These are phyloP conservation scores for Citrus australasica DNA, from an alignment of 345 rosid species.

Conservation along the genomic window DNA sequence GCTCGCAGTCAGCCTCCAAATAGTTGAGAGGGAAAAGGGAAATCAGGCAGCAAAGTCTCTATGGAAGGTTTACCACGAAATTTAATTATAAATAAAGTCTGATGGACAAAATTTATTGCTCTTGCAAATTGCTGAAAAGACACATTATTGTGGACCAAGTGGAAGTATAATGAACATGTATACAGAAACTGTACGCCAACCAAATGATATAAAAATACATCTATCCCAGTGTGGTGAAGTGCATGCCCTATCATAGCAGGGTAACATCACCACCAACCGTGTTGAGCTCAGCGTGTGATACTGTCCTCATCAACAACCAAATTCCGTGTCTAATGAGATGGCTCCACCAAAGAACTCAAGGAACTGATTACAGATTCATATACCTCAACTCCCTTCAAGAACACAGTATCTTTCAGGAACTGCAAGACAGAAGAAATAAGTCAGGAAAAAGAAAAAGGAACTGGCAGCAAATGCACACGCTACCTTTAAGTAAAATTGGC, in stretches of 20 bases:
- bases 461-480: not conserved
- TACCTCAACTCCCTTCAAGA: constrained; percentile 75
- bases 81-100: not conserved
- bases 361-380: constrained; percentile 69
- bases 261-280: not conserved
- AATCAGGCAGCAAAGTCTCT: not conserved
- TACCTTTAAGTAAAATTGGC: not conserved
- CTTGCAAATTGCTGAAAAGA: not conserved
- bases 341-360: constrained; percentile 59
- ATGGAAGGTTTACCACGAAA: not conserved
- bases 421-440: constrained; percentile 20
- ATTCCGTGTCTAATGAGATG: constrained; percentile 27
- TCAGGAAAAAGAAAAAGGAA: constrained; percentile 15
- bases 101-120: not conserved
- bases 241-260: constrained; percentile 3
- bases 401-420: constrained; percentile 67
- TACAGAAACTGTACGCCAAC: not conserved
- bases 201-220: not conserved
- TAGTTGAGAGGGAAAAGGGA: not conserved
- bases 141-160: not conserved
- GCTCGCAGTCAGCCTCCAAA: not conserved
- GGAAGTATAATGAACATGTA: not conserved
- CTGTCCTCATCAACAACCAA: not conserved
- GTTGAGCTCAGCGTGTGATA: not conserved
- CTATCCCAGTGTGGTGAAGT: not conserved